These are phyloP conservation scores for Solanum appendiculatum DNA, from an alignment of 257 asterid species.

Conservation along the genomic window DNA sequence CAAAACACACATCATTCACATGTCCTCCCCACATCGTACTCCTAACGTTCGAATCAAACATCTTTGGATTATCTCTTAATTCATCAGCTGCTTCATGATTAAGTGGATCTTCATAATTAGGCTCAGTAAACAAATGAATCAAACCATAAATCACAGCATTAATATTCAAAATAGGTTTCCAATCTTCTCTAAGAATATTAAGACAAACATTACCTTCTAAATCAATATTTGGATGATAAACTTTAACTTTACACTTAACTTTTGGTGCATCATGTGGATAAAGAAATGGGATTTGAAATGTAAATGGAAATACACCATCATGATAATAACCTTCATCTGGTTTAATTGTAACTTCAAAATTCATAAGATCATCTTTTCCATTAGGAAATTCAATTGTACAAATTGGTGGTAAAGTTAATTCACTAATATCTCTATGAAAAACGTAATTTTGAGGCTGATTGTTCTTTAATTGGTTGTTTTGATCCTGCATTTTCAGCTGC, in stretches of 20 bases:
- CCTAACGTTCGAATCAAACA: slow-evolving; percentile 64
- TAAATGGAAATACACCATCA: slow-evolving; percentile 66
- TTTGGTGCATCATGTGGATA: slow-evolving; percentile 97
- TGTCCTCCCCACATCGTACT: slow-evolving; percentile 77
- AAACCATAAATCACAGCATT: slow-evolving; percentile 76
- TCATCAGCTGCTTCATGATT: slow-evolving; percentile 79
- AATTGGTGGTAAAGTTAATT: slow-evolving; percentile 64
- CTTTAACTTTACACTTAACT: slow-evolving; percentile 92
- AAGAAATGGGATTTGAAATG: slow-evolving; percentile 71
- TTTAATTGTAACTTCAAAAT: slow-evolving; percentile 74
- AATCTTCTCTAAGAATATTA: slow-evolving; percentile 94
- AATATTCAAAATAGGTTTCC: slow-evolving; percentile 93
- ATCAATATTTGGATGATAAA: slow-evolving; percentile 91
- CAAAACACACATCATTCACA: neutral
- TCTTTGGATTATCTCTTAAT: slow-evolving; percentile 60
- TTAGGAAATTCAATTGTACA: slow-evolving; percentile 73
- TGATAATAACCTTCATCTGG: slow-evolving; percentile 84
- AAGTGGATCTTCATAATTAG: slow-evolving; percentile 80
- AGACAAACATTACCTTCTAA: slow-evolving; percentile 90
- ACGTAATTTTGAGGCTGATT: neutral
- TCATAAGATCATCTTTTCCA: slow-evolving; percentile 92
- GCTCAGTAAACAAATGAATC: slow-evolving; percentile 86
- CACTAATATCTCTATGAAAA: slow-evolving; percentile 53
- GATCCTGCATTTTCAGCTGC: neutral
- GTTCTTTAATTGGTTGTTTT: neutral